Percentiles rank a stretch among this genome's conserved stretches.
phyloP scores from a whole-genome alignment of 345 rosid species.

The Citrus cavaleriei region DNA sequence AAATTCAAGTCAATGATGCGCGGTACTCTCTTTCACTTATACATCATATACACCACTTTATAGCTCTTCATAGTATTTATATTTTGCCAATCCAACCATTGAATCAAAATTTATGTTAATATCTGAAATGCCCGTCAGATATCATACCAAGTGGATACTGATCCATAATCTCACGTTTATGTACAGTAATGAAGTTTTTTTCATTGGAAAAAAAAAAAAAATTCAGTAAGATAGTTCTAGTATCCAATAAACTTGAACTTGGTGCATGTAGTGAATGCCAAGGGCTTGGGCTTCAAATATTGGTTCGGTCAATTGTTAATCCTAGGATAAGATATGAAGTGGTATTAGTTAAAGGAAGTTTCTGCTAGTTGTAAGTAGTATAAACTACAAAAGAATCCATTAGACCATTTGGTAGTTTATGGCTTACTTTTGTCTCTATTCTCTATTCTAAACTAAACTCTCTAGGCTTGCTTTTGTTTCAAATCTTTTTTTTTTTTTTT shows the following conservation, averaged over 20 bases:
- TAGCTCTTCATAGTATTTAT: neutral
- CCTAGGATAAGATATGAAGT: neutral
- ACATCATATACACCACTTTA: neutral
- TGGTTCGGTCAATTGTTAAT: neutral
- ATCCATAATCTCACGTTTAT: neutral
- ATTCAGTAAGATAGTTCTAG: neutral
- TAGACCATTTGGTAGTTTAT: neutral
- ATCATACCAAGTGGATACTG: neutral
- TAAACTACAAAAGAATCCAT: neutral
- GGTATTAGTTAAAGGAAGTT: neutral
- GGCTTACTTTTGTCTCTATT: neutral
- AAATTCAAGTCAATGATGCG: constrained; percentile 95
- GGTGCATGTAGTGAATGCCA: neutral
- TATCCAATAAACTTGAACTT: neutral
- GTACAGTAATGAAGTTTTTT: neutral
- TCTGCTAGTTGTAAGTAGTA: neutral
- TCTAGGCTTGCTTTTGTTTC: neutral
- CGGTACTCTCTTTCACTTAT: constrained; percentile 38
- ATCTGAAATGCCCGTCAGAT: neutral
- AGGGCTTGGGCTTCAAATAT: neutral
- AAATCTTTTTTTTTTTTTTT: neutral
- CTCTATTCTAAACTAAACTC: neutral
- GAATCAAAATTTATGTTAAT: neutral
- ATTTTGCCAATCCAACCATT: neutral
- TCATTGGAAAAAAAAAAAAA: no score